These are phyloP conservation scores for Yamadazyma spencermartinsiae DNA, from an alignment of 1,139 yeast genomes.

Conservation along the genomic window DNA sequence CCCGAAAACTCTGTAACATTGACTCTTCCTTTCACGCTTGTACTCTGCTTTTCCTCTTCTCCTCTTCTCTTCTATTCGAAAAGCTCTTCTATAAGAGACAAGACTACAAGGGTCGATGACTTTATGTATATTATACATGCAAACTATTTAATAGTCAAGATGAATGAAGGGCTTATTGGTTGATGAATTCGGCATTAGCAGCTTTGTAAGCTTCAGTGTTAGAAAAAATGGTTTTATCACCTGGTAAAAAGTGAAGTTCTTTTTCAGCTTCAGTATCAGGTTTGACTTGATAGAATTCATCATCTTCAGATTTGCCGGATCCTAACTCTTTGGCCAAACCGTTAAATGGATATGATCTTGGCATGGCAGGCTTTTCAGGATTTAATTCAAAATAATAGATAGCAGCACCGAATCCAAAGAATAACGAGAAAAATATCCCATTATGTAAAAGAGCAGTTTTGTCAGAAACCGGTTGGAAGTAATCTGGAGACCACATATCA, in stretches of 20 bases:
- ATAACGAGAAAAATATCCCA: conserved; percentile 53
- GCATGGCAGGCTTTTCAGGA: conserved; percentile 78
- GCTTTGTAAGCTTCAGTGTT: conserved; percentile 35
- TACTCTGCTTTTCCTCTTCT: no score
- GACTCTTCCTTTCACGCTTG: no score
- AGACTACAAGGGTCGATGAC: conserved; percentile 4
- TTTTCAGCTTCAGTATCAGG: conserved; percentile 43
- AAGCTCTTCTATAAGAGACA: not conserved
- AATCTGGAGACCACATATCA: conserved; percentile 89
- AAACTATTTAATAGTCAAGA: conserved; percentile 1
- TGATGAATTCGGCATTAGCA: conserved; percentile 41
- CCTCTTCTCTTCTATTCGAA: not conserved
- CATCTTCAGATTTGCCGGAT: conserved; percentile 53
- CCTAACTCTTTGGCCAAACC: conserved; percentile 78
- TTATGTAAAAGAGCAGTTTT: conserved; percentile 57
- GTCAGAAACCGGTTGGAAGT: conserved; percentile 61
- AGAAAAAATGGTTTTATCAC: conserved; percentile 28
- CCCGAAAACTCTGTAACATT: no score
- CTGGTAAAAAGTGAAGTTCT: conserved; percentile 40
- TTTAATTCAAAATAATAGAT: conserved; percentile 59
- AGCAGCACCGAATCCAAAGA: conserved; percentile 55
- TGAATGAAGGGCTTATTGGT: conserved; percentile 10
- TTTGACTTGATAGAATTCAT: conserved; percentile 42
- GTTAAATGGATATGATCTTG: conserved; percentile 71
- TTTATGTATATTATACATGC: conserved; percentile 12